Evolutionary conservation across 2,329 filamentous ascomycete species (phyloP).

Genomic region (Beauveria australis): DNA sequence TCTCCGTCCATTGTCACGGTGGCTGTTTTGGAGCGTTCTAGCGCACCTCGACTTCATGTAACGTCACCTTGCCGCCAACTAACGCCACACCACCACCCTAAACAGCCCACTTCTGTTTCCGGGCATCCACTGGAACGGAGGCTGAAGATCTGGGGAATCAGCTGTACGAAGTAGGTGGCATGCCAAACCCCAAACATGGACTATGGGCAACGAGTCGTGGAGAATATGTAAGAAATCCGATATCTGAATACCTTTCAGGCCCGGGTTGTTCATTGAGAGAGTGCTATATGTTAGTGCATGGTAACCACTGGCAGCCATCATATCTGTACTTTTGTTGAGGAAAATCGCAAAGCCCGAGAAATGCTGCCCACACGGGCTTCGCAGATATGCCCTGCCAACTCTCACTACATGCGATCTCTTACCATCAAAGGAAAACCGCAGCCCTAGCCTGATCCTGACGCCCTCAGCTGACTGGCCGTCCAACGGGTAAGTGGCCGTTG

Average conservation of each 20-base stretch:
- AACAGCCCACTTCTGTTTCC: not conserved
- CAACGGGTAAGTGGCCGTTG: not conserved
- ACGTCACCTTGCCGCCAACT: constrained; percentile 9
- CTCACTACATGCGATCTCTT: not conserved
- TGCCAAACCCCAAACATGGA: too few relatives aligned
- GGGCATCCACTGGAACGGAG: constrained; percentile 3
- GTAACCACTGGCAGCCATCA: too few relatives aligned
- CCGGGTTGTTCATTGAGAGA: too few relatives aligned
- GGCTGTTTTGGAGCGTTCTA: not conserved
- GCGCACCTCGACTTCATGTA: constrained; percentile 5
- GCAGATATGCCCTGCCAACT: not conserved
- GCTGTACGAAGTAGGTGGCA: too few relatives aligned
- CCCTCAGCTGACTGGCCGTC: not conserved
- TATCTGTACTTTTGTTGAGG: too few relatives aligned
- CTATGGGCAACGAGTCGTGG: not conserved
- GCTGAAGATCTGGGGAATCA: constrained; percentile 9
- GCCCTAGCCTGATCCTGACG: not conserved
- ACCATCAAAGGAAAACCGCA: not conserved
- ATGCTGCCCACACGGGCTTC: not conserved
- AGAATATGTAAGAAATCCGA: not conserved
- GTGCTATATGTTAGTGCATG: too few relatives aligned
- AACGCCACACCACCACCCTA: not conserved
- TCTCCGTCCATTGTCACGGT: not conserved
- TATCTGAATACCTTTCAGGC: not conserved
- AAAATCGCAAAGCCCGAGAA: too few relatives aligned